These are phyloP conservation scores for Aspergillus sp. DNA, from an alignment of 2,329 filamentous ascomycete genomes.

Conservation along the genomic window DNA sequence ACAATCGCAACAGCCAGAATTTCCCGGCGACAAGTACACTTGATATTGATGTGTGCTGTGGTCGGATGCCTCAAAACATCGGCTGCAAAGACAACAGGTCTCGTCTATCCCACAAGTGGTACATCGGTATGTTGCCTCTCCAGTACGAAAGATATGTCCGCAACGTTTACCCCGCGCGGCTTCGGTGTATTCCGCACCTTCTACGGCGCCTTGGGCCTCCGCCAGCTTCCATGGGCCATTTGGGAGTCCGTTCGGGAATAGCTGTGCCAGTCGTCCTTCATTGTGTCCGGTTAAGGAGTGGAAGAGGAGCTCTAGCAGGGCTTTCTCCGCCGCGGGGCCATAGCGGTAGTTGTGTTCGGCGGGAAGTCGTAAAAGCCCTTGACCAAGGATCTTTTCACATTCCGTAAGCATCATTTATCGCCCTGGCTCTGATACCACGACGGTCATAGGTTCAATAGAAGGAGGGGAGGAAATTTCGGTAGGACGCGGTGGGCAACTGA, in stretches of 20 bases:
- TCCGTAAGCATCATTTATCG: conserved; percentile 47
- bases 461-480: not conserved
- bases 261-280: conserved; percentile 69
- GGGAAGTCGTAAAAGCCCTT: conserved; percentile 77
- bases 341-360: conserved; percentile 73
- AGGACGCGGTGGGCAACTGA: conserved; percentile 2
- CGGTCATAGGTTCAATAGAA: conserved; percentile 25
- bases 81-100: conserved; percentile 90
- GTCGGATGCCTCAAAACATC: conserved; percentile 93
- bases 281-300: conserved; percentile 78
- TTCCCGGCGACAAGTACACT: conserved; percentile 82
- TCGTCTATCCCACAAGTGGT: conserved; percentile 93
- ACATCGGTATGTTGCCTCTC: conserved; percentile 92
- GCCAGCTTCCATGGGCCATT: conserved; percentile 70
- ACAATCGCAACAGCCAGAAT: conserved; percentile 96
- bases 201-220: conserved; percentile 85
- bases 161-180: conserved; percentile 89
- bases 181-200: conserved; percentile 92
- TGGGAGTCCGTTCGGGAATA: conserved; percentile 77
- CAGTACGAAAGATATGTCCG: conserved; percentile 93
- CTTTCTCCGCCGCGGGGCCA: conserved; percentile 65
- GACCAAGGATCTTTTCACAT: conserved; percentile 77
- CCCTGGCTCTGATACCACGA: conserved; percentile 16
- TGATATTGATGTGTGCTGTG: conserved; percentile 91
- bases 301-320: conserved; percentile 79